Evolutionary conservation across 805 yeast genomes (phyloP).

Genomic region (Candida vaughaniae): DNA sequence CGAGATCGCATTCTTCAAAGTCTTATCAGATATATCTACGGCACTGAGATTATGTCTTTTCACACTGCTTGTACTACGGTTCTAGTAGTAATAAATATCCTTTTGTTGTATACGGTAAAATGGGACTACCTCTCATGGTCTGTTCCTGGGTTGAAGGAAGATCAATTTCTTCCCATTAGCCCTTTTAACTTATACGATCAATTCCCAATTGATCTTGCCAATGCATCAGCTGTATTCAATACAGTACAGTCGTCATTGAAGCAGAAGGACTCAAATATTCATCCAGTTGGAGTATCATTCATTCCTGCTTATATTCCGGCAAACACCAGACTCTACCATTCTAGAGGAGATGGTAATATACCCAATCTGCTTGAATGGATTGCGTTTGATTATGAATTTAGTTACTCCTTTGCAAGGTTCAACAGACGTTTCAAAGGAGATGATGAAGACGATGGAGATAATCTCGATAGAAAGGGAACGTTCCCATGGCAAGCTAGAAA

Average conservation of each 20-base stretch:
- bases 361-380: conserved; percentile 59
- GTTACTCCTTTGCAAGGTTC: conserved; percentile 45
- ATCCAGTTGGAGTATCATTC: conserved; percentile 57
- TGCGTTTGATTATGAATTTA: conserved; percentile 64
- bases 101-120: too few species aligned
- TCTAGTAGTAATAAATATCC: too few species aligned
- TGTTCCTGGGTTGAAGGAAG: too few species aligned
- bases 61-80: too few species aligned
- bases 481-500: conserved; percentile 10
- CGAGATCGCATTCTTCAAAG: too few species aligned
- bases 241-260: conserved; percentile 53
- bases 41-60: too few species aligned
- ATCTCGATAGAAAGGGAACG: conserved; percentile 1
- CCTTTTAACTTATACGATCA: conserved; percentile 1
- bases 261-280: conserved; percentile 49
- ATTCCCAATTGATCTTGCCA: conserved; percentile 49
- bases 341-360: conserved; percentile 39
- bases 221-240: conserved; percentile 58
- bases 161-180: too few species aligned
- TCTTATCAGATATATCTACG: too few species aligned
- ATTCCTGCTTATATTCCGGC: conserved; percentile 61
- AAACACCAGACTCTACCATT: conserved; percentile 58
- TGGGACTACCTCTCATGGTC: too few species aligned
- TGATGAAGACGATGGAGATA: background rate
- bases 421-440: conserved; percentile 4